Conservation (phyloP, 2,329 filamentous ascomycete genomes). For the Calonectria honghensis region DNA sequence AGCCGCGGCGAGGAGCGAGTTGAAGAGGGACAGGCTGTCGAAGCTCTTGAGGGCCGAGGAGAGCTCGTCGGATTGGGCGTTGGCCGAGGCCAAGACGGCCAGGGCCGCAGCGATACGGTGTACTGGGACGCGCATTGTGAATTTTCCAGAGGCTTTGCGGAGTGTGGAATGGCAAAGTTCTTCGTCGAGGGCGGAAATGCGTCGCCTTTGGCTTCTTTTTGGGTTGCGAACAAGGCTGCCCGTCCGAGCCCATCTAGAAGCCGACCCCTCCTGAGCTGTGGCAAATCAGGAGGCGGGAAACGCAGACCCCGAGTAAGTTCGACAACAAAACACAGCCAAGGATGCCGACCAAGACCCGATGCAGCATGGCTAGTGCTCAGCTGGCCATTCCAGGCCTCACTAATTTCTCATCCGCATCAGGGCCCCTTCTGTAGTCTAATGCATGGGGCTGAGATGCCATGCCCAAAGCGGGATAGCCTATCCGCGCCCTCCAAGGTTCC, state of each 20-base stretch:
- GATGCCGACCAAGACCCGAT: neutral
- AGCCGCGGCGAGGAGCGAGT: slow-evolving; percentile 29
- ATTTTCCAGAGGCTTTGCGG: neutral
- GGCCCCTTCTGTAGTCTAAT: neutral
- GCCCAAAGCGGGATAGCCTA: slow-evolving; percentile 2
- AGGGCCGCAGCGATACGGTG: neutral
- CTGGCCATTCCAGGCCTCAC: neutral
- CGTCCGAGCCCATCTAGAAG: slow-evolving; percentile 14
- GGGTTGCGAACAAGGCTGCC: slow-evolving; percentile 14
- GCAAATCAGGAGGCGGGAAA: neutral
- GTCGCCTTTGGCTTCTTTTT: slow-evolving; percentile 1
- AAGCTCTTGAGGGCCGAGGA: slow-evolving; percentile 38
- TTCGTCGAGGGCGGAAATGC: neutral
- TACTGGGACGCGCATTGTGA: slow-evolving; percentile 36
- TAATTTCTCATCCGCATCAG: slow-evolving; percentile 22
- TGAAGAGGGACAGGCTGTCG: slow-evolving; percentile 44
- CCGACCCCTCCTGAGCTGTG: neutral
- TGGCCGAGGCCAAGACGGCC: slow-evolving; percentile 25
- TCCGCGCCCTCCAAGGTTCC: neutral
- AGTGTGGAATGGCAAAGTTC: neutral
- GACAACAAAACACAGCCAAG: neutral
- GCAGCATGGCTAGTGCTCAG: neutral
- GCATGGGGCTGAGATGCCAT: neutral
- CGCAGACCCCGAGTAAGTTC: neutral
- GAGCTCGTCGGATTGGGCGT: slow-evolving; percentile 43